Percentiles rank a stretch among this genome's conserved stretches.
phyloP scores from a whole-genome alignment of 306 rosid species.

The Prunus campanulata region DNA sequence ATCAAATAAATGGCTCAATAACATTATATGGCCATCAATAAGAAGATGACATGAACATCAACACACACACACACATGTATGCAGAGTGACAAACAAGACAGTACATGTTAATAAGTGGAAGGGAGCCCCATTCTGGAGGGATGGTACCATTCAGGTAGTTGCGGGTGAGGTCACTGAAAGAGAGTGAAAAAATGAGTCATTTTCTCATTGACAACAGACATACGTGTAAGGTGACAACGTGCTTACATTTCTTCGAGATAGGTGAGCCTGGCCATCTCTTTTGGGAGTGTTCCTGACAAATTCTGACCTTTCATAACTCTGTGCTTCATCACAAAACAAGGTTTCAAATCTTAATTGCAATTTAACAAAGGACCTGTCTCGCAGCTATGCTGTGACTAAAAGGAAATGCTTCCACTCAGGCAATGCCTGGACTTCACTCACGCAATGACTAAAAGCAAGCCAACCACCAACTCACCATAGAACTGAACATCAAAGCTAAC shows the following conservation, averaged over 20 bases:
- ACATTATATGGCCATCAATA: background rate
- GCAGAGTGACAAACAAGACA: background rate
- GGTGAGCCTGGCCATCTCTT: conserved; percentile 36
- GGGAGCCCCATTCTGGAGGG: conserved; percentile 30
- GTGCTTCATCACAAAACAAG: background rate
- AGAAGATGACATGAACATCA: background rate
- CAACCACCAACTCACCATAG: no score
- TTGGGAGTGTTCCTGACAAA: conserved; percentile 59
- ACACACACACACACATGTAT: background rate
- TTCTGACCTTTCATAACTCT: conserved; percentile 45
- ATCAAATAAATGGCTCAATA: background rate
- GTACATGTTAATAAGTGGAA: conserved; percentile 16
- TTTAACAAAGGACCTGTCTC: background rate
- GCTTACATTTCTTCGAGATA: conserved; percentile 57
- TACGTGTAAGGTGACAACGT: background rate
- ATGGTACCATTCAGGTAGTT: conserved; percentile 36
- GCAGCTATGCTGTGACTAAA: background rate
- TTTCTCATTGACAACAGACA: background rate
- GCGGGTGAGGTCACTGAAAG: conserved; percentile 35
- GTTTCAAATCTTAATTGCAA: background rate
- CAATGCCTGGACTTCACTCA: no score
- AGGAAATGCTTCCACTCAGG: background rate
- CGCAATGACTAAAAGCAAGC: no score
- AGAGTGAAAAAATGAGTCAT: background rate
- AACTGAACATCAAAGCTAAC: no score